phyloP scores from a whole-genome alignment of 495 filamentous ascomycete genomes.

The Neurospora intermedia region DNA sequence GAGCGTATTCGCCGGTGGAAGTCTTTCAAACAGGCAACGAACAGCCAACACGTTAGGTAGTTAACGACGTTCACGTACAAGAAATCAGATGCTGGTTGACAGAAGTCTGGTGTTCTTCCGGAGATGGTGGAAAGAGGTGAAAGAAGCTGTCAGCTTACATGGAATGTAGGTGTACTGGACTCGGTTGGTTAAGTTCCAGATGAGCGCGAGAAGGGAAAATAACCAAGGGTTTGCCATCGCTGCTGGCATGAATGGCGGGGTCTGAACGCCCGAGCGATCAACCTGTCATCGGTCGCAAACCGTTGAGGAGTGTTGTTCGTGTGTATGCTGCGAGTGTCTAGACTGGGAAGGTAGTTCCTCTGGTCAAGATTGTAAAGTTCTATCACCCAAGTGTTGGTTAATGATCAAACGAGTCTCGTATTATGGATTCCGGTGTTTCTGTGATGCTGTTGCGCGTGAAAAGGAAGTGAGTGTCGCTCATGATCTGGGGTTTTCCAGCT shows the following conservation, averaged over 20 bases:
- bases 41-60: not conserved
- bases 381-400: not conserved
- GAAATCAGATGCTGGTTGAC: not conserved
- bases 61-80: not conserved
- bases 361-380: not conserved
- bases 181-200: not conserved
- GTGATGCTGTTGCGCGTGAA: not conserved
- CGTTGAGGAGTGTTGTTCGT: not conserved
- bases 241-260: not conserved
- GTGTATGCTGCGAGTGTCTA: not conserved
- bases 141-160: not conserved
- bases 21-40: not conserved
- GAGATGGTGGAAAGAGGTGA: not conserved
- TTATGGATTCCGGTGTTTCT: not conserved
- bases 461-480: not conserved
- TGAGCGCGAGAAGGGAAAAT: not conserved
- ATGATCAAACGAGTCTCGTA: not conserved
- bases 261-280: not conserved
- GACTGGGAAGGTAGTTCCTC: not conserved
- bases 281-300: not conserved
- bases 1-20: not conserved
- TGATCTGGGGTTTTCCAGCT: not conserved
- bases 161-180: not conserved
- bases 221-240: not conserved
- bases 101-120: not conserved